Base-by-base conservation (phyloP, 306 rosid genomes). In the Rubus idaeus region DNA sequence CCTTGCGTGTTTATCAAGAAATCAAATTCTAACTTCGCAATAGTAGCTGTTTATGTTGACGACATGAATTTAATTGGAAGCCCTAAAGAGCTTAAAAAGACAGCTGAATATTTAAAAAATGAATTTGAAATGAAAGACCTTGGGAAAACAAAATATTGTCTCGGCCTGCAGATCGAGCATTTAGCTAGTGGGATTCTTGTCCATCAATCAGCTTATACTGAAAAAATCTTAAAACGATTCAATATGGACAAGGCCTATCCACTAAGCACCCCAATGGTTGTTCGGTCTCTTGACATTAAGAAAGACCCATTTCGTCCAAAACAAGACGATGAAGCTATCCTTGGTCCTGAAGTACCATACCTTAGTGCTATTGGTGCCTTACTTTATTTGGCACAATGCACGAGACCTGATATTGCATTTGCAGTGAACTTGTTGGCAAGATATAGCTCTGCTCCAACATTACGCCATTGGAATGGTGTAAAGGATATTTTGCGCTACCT, bases 291-390 rank as follows among this genome's bases (percentile, higher is more conserved):
- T 40, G 70, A 73, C 30, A 40, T 66, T 4, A 66, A 62, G 39
- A 23, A 56, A 47, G 7, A 40, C 26, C 11, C 42, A 5, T 68
- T 68, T 46, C 3, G 2, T 5, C 49, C 53, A 46, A 1, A 5
- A 49, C 57, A 41, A 50, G 56, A 67, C 11, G 14, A 51, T 53
- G 35, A 74, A 74, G 42, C 53, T n/a, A 5, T 45, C 16, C 46
- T 80, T 57, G 10, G 63, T 75, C 39, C n/a, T n/a, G 3, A 74
- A 74, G 57, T 74, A 56, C n/a, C 66, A 56, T 74, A 74, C 45
- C 9, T 57, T 16, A 74, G 68, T 80, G 39, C 35, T 6, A 80
- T 80, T 3, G 41, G 55, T 20, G 71, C 68, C 8, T 26, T 78
- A 8, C 13, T 50, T 41, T 49, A 71, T 21, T 12, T 55, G 7